Conservation (phyloP, 495 filamentous ascomycete genomes). For the Glarea lozoyensis region DNA sequence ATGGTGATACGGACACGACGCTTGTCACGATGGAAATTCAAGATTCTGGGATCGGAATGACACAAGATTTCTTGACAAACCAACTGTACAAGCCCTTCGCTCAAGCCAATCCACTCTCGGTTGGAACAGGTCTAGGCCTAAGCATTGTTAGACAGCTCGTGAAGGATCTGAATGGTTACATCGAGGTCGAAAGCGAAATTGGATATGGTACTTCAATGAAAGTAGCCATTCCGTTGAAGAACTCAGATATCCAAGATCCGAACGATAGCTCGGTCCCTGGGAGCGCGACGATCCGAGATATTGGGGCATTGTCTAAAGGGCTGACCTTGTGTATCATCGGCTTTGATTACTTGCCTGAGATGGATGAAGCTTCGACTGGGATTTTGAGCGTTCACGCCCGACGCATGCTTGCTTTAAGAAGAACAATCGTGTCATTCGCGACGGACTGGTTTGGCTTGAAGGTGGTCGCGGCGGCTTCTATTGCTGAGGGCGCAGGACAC, state of each 20-base stretch:
- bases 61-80: constrained; percentile 51
- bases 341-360: constrained; percentile 5
- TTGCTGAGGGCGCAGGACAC: constrained; percentile 2
- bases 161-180: constrained; percentile 43
- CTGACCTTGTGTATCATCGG: constrained; percentile 9
- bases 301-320: constrained; percentile 1
- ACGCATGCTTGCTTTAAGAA: constrained; percentile 3
- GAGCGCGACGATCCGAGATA: not conserved
- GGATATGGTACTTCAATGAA: constrained; percentile 6
- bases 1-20: not conserved
- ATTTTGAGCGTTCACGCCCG: constrained; percentile 2
- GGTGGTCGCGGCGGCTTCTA: not conserved
- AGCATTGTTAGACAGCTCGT: constrained; percentile 58
- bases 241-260: not conserved
- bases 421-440: constrained; percentile 1
- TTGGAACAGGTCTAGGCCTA: constrained; percentile 57
- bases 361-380: constrained; percentile 3
- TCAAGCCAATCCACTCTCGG: constrained; percentile 55
- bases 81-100: constrained; percentile 58
- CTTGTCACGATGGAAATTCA: constrained; percentile 6
- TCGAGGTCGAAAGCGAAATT: constrained; percentile 35
- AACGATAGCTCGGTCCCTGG: not conserved
- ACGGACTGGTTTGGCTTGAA: constrained; percentile 10
- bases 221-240: constrained; percentile 1
- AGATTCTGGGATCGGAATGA: constrained; percentile 43